Conservation (phyloP, 2,329 filamentous ascomycete species). For the Fusarium annulatum region DNA sequence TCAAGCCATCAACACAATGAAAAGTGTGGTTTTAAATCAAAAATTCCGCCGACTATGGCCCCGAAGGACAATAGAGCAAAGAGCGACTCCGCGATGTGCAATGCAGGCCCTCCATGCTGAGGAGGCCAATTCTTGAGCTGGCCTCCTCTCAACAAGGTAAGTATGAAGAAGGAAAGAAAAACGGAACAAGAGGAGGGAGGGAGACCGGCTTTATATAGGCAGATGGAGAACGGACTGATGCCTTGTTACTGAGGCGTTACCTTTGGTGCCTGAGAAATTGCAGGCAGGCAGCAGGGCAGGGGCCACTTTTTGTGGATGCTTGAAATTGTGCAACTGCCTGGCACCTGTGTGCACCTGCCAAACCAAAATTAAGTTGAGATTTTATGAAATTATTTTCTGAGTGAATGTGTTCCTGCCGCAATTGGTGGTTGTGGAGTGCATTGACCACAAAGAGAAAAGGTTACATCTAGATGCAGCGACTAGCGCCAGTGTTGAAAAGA, state of each 20-base stretch:
- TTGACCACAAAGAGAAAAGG: not conserved
- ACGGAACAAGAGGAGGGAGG: slow-evolving; percentile 13
- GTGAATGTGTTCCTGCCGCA: not conserved
- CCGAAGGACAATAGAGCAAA: slow-evolving; percentile 64
- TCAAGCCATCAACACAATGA: slow-evolving; percentile 57
- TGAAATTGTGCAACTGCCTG: not conserved
- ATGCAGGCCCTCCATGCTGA: slow-evolving; percentile 64
- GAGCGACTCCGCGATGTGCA: slow-evolving; percentile 64
- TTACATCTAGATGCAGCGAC: not conserved
- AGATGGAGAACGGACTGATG: not conserved
- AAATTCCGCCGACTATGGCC: slow-evolving; percentile 66
- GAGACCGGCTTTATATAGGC: slow-evolving; percentile 49
- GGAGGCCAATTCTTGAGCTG: slow-evolving; percentile 58
- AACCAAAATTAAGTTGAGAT: not conserved
- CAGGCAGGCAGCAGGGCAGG: slow-evolving; percentile 3
- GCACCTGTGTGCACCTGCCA: not conserved
- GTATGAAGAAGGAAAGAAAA: slow-evolving; percentile 61
- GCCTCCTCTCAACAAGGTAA: slow-evolving; percentile 62
- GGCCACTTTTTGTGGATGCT: not conserved
- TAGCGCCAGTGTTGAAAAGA: not conserved
- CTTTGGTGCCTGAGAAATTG: slow-evolving; percentile 3
- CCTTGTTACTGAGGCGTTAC: slow-evolving; percentile 25
- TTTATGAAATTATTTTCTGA: slow-evolving; percentile 2
- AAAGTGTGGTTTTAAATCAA: slow-evolving; percentile 59
- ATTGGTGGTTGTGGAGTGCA: not conserved